Percentiles rank a stretch among this genome's conserved stretches.
Conservation (phyloP, 768 basidiomycete genomes). For the Mycena sanguinolenta region DNA sequence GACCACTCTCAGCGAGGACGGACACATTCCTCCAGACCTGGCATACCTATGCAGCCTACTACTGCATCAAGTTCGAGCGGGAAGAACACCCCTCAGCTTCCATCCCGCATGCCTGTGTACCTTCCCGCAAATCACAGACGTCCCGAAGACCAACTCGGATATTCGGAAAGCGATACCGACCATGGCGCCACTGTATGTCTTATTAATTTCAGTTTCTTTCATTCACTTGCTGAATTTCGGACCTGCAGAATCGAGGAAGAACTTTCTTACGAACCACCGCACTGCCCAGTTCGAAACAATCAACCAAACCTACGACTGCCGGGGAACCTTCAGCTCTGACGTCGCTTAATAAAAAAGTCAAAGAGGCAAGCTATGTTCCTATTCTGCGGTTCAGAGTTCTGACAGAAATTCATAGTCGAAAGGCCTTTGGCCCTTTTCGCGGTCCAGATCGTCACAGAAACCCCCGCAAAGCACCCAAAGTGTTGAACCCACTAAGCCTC, state of each 20-base stretch:
- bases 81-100: constrained; percentile 34
- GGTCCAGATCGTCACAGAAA: constrained; percentile 32
- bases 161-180: constrained; percentile 37
- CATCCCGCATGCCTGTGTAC: constrained; percentile 36
- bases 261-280: constrained; percentile 7
- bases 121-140: constrained; percentile 31
- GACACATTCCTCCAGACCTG: constrained; percentile 7
- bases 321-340: constrained; percentile 1
- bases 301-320: not conserved
- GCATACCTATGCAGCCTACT: constrained; percentile 24
- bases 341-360: constrained; percentile 26
- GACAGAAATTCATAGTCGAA: constrained; percentile 17
- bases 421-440: constrained; percentile 37
- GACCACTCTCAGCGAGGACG: constrained; percentile 16
- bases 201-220: not conserved
- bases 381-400: not conserved
- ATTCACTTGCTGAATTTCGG: not conserved
- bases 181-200: constrained; percentile 24
- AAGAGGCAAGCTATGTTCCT: constrained; percentile 22
- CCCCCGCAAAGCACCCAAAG: constrained; percentile 4
- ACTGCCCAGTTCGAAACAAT: constrained; percentile 5
- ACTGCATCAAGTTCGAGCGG: constrained; percentile 35
- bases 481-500: not conserved
- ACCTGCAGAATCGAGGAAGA: constrained; percentile 19
- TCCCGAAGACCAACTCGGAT: constrained; percentile 20